These are phyloP conservation scores for Paecilomyces formosus DNA, from an alignment of 2,329 filamentous ascomycete genomes.

Conservation along the genomic window DNA sequence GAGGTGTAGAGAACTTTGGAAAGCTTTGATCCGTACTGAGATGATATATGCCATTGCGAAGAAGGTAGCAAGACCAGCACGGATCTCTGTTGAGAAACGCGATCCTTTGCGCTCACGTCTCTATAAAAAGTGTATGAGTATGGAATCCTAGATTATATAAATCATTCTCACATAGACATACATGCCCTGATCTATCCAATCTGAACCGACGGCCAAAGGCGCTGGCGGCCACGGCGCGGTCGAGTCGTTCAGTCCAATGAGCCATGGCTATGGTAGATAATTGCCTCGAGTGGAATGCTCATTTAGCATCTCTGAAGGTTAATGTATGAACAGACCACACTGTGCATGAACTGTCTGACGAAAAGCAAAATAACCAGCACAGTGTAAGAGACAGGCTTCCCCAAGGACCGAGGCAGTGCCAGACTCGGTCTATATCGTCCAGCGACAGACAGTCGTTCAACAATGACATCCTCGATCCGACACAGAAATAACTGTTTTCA, in stretches of 20 bases:
- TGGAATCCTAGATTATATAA: not conserved
- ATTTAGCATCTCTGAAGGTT: not conserved
- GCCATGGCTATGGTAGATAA: not conserved
- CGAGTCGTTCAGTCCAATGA: not conserved
- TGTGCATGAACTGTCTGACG: not conserved
- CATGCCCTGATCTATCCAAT: slow-evolving; percentile 75
- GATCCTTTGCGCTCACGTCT: slow-evolving; percentile 65
- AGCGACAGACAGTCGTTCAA: not conserved
- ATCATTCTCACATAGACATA: slow-evolving; percentile 40
- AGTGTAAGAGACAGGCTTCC: not conserved
- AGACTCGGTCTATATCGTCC: not conserved
- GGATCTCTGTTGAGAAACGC: slow-evolving; percentile 74
- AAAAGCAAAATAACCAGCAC: not conserved
- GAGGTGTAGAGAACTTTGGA: not conserved
- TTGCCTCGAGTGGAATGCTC: not conserved
- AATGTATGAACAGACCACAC: not conserved
- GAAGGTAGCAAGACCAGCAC: slow-evolving; percentile 73
- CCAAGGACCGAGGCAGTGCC: not conserved
- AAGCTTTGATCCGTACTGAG: slow-evolving; percentile 46
- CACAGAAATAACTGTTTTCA: not conserved
- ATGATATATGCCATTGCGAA: slow-evolving; percentile 80
- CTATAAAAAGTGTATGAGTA: slow-evolving; percentile 32
- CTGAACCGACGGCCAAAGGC: slow-evolving; percentile 66
- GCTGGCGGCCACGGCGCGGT: slow-evolving; percentile 50
- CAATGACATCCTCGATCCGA: not conserved